phyloP scores from a whole-genome alignment of 139 green algal species.

The Edaphochlamys debaryana region DNA sequence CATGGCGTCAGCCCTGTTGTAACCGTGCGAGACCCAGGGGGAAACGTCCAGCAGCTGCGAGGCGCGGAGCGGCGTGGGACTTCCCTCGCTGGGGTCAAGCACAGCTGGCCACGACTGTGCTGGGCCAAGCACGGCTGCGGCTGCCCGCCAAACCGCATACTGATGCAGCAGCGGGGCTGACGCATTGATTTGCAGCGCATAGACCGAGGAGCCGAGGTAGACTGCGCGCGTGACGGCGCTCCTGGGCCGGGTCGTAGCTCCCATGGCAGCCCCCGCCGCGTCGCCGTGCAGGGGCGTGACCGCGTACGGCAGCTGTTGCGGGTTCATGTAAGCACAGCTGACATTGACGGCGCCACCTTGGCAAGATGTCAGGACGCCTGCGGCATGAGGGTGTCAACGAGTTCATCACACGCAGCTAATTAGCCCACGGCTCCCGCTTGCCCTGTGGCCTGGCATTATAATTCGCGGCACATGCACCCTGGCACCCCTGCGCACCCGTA shows the following conservation, averaged over 20 bases:
- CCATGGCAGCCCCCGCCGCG: neutral
- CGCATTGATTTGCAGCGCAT: neutral
- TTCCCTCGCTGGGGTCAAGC: slow-evolving; percentile 1
- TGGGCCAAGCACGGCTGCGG: neutral
- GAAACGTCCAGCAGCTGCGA: slow-evolving; percentile 27
- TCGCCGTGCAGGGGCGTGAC: too few relatives aligned
- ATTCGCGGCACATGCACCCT: too few relatives aligned
- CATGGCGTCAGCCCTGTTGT: neutral
- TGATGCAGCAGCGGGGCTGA: slow-evolving; percentile 11
- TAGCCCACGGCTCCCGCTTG: too few relatives aligned
- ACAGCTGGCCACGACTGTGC: neutral
- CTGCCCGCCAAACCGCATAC: neutral
- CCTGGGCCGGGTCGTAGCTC: neutral
- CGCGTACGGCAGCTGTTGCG: neutral
- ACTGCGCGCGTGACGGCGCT: neutral
- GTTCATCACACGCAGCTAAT: too few relatives aligned
- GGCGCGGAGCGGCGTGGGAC: neutral
- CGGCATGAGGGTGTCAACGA: too few relatives aligned
- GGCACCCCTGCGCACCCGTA: neutral
- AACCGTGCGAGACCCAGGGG: neutral
- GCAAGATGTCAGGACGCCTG: too few relatives aligned
- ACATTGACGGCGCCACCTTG: neutral
- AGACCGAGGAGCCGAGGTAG: neutral
- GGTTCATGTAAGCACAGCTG: neutral
- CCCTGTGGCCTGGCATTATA: too few relatives aligned